Conservation (phyloP, 2,329 filamentous ascomycete genomes). For the Ophiostoma sp. region DNA sequence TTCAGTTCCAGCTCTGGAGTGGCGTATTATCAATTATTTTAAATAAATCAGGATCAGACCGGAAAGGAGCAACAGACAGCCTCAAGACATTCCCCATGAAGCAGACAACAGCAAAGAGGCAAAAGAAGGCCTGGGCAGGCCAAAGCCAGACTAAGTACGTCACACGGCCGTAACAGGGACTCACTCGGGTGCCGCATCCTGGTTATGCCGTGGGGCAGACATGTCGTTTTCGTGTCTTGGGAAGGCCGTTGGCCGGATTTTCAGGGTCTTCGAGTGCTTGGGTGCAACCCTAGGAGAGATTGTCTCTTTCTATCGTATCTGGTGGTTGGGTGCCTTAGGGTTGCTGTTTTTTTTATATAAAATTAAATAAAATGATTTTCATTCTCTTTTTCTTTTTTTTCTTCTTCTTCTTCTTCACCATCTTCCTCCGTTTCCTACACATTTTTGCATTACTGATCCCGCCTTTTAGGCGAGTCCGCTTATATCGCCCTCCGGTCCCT, state of each 20-base stretch:
- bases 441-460: not conserved
- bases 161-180: not conserved
- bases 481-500: not conserved
- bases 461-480: not conserved
- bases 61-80: not conserved
- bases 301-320: not conserved
- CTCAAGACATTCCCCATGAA: not conserved
- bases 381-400: not conserved
- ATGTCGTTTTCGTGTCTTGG: not conserved
- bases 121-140: not conserved
- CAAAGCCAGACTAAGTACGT: conserved; percentile 3
- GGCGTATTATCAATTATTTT: not conserved
- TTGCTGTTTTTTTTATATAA: too few relatives aligned
- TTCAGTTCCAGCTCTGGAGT: not conserved
- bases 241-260: not conserved
- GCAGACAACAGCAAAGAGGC: not conserved
- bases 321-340: too few relatives aligned
- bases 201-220: not conserved
- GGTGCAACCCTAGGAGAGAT: not conserved
- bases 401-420: not conserved
- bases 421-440: not conserved
- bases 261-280: not conserved
- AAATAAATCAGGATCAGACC: not conserved
- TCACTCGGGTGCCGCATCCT: not conserved
- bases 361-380: not conserved